Base-by-base conservation (phyloP, 768 basidiomycete genomes). In the Zangia roseola region DNA sequence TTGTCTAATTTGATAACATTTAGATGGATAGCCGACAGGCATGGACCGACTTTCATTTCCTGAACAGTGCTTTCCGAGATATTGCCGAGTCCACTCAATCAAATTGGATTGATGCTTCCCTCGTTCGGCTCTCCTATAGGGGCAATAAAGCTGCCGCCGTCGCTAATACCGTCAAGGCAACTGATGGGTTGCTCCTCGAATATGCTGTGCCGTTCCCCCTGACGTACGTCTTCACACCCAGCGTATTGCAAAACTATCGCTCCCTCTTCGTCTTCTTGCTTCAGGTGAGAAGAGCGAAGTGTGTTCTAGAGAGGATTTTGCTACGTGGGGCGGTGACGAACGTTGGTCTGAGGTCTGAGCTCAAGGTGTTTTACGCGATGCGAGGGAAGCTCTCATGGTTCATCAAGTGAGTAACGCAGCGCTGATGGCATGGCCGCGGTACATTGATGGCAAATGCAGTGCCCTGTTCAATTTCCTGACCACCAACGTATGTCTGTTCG, bases 21-120 rank as follows among this genome's bases (percentile, higher is more conserved):
- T 45, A 91, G 88, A 90, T 91, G 80, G 87, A 92, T 54, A 71
- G 71, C n/a, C 73, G 77, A 40, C 81, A 85, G 59, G 60, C 70
- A 30, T 93, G 90, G 90, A 75, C 69, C 39, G 91, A 92, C 60
- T 90, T 89, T 62, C 91, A 93, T 68, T 88, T 88, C 67, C 64
- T 92, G 46, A 92, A 92, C 58, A 84, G 80, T 24, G 81, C 84
- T 10, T 90, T 93, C 62, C 72, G 73, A 17, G 86, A 91, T 42
- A 76, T 86, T 24, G 72, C 84, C 31, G 75, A 80, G 53, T 73
- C 79, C 16, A 75, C 73, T 47, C 57, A 69, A 6, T 69, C 72
- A 40, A 68, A 70, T 38, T 86, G 84, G 82, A 77, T 91, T 40
- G 80, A 88, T 34, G 58, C 81, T 0, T 76, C 84, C 2, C 80